Conservation (phyloP, 1,284 basidiomycete species). For the Leccinum brunneo-olivaceum region DNA sequence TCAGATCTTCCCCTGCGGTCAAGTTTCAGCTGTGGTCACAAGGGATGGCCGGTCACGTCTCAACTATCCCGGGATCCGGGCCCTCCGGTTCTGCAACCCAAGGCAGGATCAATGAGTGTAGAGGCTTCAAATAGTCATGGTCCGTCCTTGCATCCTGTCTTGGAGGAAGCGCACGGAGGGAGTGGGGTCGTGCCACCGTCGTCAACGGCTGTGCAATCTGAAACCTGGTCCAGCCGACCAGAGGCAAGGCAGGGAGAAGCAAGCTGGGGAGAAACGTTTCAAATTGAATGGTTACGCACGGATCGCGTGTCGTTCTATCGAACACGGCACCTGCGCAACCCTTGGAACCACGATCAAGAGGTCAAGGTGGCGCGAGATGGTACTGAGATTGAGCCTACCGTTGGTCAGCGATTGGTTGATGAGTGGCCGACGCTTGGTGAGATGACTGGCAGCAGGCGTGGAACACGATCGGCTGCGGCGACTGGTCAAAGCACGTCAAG, state of each 20-base stretch:
- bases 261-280: constrained; percentile 73
- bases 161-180: constrained; percentile 11
- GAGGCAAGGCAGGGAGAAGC: constrained; percentile 23
- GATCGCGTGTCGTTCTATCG: constrained; percentile 71
- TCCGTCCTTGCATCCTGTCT: constrained; percentile 12
- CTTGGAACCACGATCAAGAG: constrained; percentile 89
- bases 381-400: constrained; percentile 82
- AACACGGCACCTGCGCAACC: constrained; percentile 79
- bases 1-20: constrained; percentile 21
- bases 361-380: constrained; percentile 91
- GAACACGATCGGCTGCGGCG: constrained; percentile 2
- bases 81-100: neutral
- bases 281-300: constrained; percentile 79
- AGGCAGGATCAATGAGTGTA: too few species aligned
- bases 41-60: neutral
- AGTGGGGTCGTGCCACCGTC: neutral
- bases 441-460: constrained; percentile 10
- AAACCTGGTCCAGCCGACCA: too few species aligned
- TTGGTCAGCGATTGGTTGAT: constrained; percentile 67
- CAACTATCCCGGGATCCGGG: neutral
- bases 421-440: constrained; percentile 58
- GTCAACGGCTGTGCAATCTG: neutral
- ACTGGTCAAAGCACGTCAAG: too few species aligned
- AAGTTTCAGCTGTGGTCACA: constrained; percentile 30
- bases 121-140: constrained; percentile 8